Base-by-base conservation (phyloP, 164 flowering plant species). In the Litsea cubeba region DNA sequence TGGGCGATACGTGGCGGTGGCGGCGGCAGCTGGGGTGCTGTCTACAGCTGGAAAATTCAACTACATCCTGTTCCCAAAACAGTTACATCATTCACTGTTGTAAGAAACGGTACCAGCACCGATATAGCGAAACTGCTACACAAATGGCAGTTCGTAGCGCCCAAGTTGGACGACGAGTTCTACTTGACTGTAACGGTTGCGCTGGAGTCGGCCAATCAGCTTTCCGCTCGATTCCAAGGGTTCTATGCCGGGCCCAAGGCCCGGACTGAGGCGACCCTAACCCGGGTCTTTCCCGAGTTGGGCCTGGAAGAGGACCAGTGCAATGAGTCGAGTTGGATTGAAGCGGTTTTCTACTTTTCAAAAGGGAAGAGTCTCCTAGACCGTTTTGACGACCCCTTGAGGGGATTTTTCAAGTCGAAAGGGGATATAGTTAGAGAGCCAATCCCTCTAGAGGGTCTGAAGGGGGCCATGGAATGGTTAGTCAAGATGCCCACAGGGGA, bases 1-100 rank as follows among this genome's bases (percentile, higher is more conserved):
- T 79, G 81, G 81, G 81, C 81, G 20, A 72, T 79, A 23, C 68
- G 74, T 17, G 79, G 81, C 10, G 78, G 81, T 0, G 78, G 78
- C 5, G 81, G 76, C 1, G 73, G 63, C 1, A 79, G 81, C 50
- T 79, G 69, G 28, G 78, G 81, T 10, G 66, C 71, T 15, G 32
- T 78, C 3, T 20, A 71, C 14, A 26, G 72, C 1, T 78, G 77
- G 75, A 78, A 71, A 24, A 46, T 78, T 32, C 25, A 69, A 50
- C 26, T 78, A 23, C 74, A 68, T 57, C n/a, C 8, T 1, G 75
- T 78, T 57, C 80, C 78, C 11, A 51, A 70, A 58, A 72, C 30
- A 0, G 83, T 81, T 0, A 81, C 83, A 5, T 71, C 77, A 5
- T 81, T 72, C 64, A 64, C 54, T 22, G 63, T 51, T 18, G 4